Conservation (phyloP, 768 basidiomycete genomes). For the Amanita pseudoporphyria region DNA sequence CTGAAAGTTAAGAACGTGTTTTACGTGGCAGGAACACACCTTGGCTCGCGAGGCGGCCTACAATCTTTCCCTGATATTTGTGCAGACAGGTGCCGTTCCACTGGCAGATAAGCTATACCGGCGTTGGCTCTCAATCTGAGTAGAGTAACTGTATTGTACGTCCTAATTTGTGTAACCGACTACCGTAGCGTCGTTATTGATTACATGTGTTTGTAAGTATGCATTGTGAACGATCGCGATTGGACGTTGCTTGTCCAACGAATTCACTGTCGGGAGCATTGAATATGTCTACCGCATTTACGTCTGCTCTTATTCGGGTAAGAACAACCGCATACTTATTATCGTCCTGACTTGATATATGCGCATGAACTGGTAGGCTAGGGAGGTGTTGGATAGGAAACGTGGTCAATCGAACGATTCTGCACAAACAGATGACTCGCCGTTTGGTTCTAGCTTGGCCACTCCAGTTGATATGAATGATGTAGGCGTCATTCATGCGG, state of each 20-base stretch:
- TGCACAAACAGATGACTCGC: constrained; percentile 30
- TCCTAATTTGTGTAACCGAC: too few relatives aligned
- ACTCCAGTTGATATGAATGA: constrained; percentile 26
- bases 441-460: constrained; percentile 29
- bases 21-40: constrained; percentile 27
- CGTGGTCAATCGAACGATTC: constrained; percentile 22
- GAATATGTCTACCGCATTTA: neutral
- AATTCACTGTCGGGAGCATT: too few relatives aligned
- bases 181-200: neutral
- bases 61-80: constrained; percentile 78
- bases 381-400: neutral
- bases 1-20: constrained; percentile 1
- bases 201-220: constrained; percentile 3
- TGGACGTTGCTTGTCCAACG: too few relatives aligned
- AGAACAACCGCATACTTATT: neutral
- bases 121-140: constrained; percentile 74
- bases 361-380: neutral
- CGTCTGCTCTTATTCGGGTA: neutral
- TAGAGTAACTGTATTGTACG: too few relatives aligned
- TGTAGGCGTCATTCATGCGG: constrained; percentile 1
- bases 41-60: constrained; percentile 77
- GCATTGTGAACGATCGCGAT: neutral
- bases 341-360: neutral
- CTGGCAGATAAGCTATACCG: constrained; percentile 64
- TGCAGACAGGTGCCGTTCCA: constrained; percentile 64